These are phyloP conservation scores for Mycena rebaudengoi DNA, from an alignment of 768 basidiomycete genomes.

Conservation along the genomic window DNA sequence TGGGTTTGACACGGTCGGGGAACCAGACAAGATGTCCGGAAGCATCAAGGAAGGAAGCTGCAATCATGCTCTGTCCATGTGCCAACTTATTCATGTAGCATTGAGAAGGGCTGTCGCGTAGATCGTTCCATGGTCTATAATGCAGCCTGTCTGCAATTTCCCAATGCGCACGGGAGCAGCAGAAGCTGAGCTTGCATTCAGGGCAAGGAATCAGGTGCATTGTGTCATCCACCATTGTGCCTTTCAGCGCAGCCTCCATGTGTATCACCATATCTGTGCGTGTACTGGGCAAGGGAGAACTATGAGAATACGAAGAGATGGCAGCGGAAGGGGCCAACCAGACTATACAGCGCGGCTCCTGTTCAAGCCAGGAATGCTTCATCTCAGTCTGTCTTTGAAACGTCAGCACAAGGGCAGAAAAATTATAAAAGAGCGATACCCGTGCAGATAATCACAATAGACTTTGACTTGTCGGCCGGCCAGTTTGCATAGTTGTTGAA, in stretches of 20 bases:
- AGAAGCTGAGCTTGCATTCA: slow-evolving; percentile 13
- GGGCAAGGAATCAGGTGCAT: slow-evolving; percentile 14
- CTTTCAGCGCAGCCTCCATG: slow-evolving; percentile 10
- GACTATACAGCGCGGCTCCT: slow-evolving; percentile 9
- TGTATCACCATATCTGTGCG: slow-evolving; percentile 7
- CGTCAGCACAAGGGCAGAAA: slow-evolving; percentile 9
- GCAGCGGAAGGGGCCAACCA: slow-evolving; percentile 11
- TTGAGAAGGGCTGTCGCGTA: slow-evolving; percentile 12
- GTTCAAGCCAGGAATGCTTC: slow-evolving; percentile 7
- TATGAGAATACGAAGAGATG: slow-evolving; percentile 13
- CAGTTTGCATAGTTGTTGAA: background rate
- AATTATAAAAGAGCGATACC: slow-evolving; percentile 1
- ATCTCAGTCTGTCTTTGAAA: slow-evolving; percentile 12
- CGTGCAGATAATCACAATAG: background rate
- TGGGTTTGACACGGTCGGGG: slow-evolving; percentile 6
- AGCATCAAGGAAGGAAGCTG: background rate
- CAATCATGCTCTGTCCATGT: slow-evolving; percentile 10
- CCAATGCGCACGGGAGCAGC: slow-evolving; percentile 9
- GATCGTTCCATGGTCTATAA: slow-evolving; percentile 9
- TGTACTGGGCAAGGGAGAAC: slow-evolving; percentile 7
- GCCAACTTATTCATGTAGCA: slow-evolving; percentile 14
- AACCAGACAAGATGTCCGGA: slow-evolving; percentile 8
- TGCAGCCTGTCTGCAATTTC: slow-evolving; percentile 13
- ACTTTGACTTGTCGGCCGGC: background rate
- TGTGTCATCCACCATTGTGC: slow-evolving; percentile 1